Evolutionary conservation across 495 filamentous ascomycete genomes (phyloP).

Genomic region (Parathielavia hyrcaniae): DNA sequence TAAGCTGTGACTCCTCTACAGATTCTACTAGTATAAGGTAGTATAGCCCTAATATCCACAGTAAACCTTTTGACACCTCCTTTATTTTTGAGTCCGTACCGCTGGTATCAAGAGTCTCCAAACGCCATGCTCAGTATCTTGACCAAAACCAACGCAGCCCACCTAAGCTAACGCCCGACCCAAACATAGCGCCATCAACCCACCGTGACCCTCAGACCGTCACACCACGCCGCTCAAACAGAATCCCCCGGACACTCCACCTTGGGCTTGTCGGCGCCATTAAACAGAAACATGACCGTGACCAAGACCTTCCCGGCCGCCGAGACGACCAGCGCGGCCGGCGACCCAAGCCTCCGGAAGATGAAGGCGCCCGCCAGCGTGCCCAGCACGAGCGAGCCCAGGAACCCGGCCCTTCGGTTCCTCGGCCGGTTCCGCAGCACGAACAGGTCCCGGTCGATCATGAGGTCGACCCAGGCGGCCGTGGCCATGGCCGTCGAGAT

Average conservation of each 20-base stretch:
- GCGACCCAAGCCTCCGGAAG: slow-evolving; percentile 38
- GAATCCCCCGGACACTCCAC: slow-evolving; percentile 21
- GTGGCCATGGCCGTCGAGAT: slow-evolving; percentile 65
- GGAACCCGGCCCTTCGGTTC: slow-evolving; percentile 49
- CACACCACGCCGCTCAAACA: slow-evolving; percentile 1
- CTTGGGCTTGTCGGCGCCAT: slow-evolving; percentile 33
- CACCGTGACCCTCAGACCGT: not conserved
- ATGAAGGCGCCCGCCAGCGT: slow-evolving; percentile 50
- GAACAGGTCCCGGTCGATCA: slow-evolving; percentile 49
- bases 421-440: slow-evolving; percentile 42
- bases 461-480: slow-evolving; percentile 55
- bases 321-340: slow-evolving; percentile 38
- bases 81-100: not conserved
- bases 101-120: not conserved
- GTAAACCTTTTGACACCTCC: too few species aligned
- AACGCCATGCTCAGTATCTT: not conserved
- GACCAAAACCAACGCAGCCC: not conserved
- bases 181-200: not conserved
- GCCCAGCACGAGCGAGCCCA: slow-evolving; percentile 45
- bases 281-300: slow-evolving; percentile 42
- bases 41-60: too few species aligned
- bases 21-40: too few species aligned
- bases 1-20: too few species aligned
- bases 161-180: slow-evolving; percentile 1
- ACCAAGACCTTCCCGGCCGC: slow-evolving; percentile 44